Conservation (phyloP, 139 green algal genomes). For the Trebouxia sp. region DNA sequence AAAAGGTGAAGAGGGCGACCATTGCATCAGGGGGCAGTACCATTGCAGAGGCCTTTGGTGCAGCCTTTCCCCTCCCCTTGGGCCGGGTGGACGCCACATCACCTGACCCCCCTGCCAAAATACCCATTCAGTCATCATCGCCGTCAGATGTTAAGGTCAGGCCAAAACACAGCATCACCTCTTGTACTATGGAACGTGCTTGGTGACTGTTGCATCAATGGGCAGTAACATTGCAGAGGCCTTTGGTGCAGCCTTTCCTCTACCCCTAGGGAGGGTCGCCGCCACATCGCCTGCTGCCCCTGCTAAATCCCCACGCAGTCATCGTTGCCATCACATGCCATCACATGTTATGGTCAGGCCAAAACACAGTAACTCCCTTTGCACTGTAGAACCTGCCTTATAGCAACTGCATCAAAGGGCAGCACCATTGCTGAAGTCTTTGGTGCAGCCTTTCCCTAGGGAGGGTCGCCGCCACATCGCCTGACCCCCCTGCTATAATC, state of each 20-base stretch:
- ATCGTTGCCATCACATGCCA: conserved; percentile 44
- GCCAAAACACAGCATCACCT: too few relatives aligned
- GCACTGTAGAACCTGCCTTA: too few relatives aligned
- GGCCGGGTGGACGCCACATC: conserved; percentile 62
- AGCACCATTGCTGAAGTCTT: conserved; percentile 55
- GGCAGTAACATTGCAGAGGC: conserved; percentile 51
- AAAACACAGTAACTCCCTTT: too few relatives aligned
- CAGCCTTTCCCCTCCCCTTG: conserved; percentile 46
- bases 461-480: conserved; percentile 51
- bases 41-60: conserved; percentile 52
- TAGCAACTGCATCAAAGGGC: conserved; percentile 26
- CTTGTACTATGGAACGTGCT: too few relatives aligned
- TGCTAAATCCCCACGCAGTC: conserved; percentile 41
- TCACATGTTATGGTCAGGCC: conserved; percentile 57
- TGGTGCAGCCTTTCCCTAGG: conserved; percentile 55
- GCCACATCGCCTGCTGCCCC: conserved; percentile 25
- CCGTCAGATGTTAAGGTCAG: conserved; percentile 55
- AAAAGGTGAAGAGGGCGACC: conserved; percentile 19
- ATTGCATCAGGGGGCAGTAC: conserved; percentile 38
- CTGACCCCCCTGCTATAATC: too few relatives aligned
- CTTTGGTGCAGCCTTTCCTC: conserved; percentile 45
- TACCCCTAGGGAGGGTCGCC: conserved; percentile 68
- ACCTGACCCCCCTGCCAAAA: conserved; percentile 34
- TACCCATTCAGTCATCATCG: conserved; percentile 45
- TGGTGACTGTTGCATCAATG: conserved; percentile 3